These are phyloP conservation scores for Mycena chlorophos DNA, from an alignment of 768 basidiomycete species.

Conservation along the genomic window DNA sequence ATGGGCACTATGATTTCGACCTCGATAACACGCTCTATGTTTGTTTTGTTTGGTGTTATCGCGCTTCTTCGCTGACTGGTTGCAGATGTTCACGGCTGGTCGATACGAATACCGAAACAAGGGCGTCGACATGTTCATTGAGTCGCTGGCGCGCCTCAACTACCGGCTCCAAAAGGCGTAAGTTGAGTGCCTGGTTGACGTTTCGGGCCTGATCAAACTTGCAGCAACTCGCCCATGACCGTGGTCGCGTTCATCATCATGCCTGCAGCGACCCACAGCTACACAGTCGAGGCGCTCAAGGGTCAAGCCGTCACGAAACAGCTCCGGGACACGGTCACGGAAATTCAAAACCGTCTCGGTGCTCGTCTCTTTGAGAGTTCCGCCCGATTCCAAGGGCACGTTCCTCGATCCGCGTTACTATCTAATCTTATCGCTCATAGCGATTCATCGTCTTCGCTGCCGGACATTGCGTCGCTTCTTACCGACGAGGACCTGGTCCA, in stretches of 20 bases:
- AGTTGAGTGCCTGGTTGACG: neutral
- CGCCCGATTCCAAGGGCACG: constrained; percentile 86
- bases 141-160: constrained; percentile 82
- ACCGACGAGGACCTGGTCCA: constrained; percentile 92
- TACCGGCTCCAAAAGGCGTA: constrained; percentile 49
- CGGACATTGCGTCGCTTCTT: constrained; percentile 74
- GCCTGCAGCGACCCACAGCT: constrained; percentile 94
- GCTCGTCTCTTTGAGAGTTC: constrained; percentile 92
- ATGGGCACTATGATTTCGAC: constrained; percentile 96
- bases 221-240: constrained; percentile 65
- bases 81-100: constrained; percentile 96
- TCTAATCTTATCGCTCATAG: constrained; percentile 1
- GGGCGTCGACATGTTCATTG: constrained; percentile 99
- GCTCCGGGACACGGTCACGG: constrained; percentile 90
- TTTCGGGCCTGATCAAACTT: neutral
- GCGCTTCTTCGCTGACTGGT: constrained; percentile 5
- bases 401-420: constrained; percentile 7
- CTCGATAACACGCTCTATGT: constrained; percentile 89
- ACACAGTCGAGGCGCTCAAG: constrained; percentile 96
- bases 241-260: constrained; percentile 99
- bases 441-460: constrained; percentile 59
- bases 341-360: constrained; percentile 92
- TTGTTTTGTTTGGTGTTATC: constrained; percentile 26
- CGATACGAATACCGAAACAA: constrained; percentile 99
- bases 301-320: constrained; percentile 96